These are phyloP conservation scores for Neurospora sp. DNA, from an alignment of 495 filamentous ascomycete genomes.

Conservation along the genomic window DNA sequence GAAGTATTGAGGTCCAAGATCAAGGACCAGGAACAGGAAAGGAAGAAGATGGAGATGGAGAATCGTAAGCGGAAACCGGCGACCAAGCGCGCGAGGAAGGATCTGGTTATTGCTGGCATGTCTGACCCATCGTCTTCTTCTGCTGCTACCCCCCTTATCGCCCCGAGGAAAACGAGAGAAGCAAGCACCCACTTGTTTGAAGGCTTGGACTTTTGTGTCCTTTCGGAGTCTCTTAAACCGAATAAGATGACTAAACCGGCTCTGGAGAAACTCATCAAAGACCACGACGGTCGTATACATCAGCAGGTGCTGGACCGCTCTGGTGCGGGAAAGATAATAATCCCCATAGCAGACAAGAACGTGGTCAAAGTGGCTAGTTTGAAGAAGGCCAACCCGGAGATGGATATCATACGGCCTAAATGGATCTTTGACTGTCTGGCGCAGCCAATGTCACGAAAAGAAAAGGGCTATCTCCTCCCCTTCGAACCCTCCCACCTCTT, in stretches of 20 bases:
- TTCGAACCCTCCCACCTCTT: conserved; percentile 45
- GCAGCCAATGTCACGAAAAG: conserved; percentile 47
- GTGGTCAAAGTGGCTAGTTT: conserved; percentile 80
- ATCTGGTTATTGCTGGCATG: conserved; percentile 63
- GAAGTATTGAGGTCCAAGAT: conserved; percentile 57
- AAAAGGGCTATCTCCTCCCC: conserved; percentile 48
- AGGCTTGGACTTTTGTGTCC: conserved; percentile 66
- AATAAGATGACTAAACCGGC: conserved; percentile 66
- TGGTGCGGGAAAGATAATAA: conserved; percentile 41
- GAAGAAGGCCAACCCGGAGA: conserved; percentile 50
- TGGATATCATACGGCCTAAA: conserved; percentile 63
- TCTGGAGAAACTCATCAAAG: conserved; percentile 79
- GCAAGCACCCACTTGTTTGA: conserved; percentile 47
- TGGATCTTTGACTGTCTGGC: conserved; percentile 81
- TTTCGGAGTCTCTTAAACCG: conserved; percentile 32
- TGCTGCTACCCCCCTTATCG: conserved; percentile 40
- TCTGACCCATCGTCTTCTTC: conserved; percentile 37
- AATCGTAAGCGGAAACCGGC: conserved; percentile 49
- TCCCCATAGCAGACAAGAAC: conserved; percentile 73
- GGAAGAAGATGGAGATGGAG: conserved; percentile 77
- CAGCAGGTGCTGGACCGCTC: conserved; percentile 44
- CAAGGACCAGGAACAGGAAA: conserved; percentile 57
- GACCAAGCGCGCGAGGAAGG: conserved; percentile 54
- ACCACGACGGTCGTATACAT: conserved; percentile 73
- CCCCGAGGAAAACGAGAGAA: neutral